Conservation (phyloP, 345 rosid genomes). For the Draba incana region DNA sequence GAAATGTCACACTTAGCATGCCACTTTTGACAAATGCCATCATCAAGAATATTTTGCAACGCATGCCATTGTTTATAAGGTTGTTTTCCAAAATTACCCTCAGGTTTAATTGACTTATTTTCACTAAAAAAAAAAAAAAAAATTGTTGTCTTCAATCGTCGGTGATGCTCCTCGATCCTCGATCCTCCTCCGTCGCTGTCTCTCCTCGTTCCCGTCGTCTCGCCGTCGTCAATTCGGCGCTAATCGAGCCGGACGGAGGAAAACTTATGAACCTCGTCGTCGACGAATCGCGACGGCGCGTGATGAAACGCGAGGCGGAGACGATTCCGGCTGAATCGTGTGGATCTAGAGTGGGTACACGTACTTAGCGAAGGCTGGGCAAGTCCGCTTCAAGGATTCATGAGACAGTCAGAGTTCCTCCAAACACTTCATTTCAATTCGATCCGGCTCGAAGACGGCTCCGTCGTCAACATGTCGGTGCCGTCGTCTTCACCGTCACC, state of each 20-base stretch:
- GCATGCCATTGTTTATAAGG: too few relatives aligned
- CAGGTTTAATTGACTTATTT: too few relatives aligned
- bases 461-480: constrained; percentile 92
- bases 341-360: constrained; percentile 88
- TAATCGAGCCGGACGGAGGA: constrained; percentile 95
- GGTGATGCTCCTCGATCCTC: constrained; percentile 24
- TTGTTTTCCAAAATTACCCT: too few relatives aligned
- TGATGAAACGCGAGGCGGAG: constrained; percentile 59
- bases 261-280: constrained; percentile 67
- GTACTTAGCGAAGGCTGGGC: constrained; percentile 99
- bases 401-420: constrained; percentile 99
- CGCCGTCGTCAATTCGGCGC: constrained; percentile 44
- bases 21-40: too few relatives aligned
- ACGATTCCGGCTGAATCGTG: constrained; percentile 56
- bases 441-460: constrained; percentile 81
- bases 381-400: constrained; percentile 90
- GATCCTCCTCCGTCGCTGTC: background rate
- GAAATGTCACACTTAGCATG: too few relatives aligned
- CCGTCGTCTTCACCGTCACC: too few relatives aligned
- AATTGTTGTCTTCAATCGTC: too few relatives aligned
- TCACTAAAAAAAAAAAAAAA: too few relatives aligned
- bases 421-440: constrained; percentile 99
- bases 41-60: too few relatives aligned
- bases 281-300: constrained; percentile 56
- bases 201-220: constrained; percentile 27